Evolutionary conservation across 2,329 filamentous ascomycete genomes (phyloP), one percentile per base, ranked within the genome.

Genomic region (Helotiales sp.): DNA sequence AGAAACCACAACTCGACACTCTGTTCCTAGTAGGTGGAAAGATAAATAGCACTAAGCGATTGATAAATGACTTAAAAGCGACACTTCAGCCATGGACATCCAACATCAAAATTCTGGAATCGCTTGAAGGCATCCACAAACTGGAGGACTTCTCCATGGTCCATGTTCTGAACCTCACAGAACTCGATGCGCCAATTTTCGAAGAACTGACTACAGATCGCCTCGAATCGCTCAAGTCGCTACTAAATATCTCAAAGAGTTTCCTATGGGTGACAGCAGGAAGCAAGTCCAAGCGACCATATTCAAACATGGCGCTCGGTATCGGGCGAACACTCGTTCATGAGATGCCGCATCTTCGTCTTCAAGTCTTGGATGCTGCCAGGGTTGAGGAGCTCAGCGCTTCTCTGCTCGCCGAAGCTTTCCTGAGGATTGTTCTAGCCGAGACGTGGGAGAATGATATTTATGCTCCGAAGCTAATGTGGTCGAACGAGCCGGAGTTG

Each of bases 241-340:
- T 67, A 4, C 49, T 67, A 6, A 63, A 67, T 15, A 63, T 60
- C 24, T 57, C 65, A 1, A 62, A 68, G 22, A 61, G 20, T 11
- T 62, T 73, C 37, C 59, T 74, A 11, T 74, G 72, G 71, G 58
- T 69, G 3, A 72, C 68, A 22, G 17, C 24, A 26, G 72, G 69
- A 26, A 59, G 47, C 24, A 28, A 50, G 26, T 57, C 52, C 11
- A 57, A 65, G 4, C 26, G 68, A 1, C 70, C 71, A 7, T 71
- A 72, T 22, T 55, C 63, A 1, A 69, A 66, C 40, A 69, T 69
- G 69, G 55, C 49, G 2, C 60, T 73, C 6, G 72, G 71, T 24
- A 59, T 73, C 32, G 67, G 63, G 1, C 61, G 71, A 28, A 65
- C 70, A 10, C 24, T 72, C 4, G 32, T 66, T 2, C 63, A 65